Conservation (phyloP, 1,139 yeast genomes). For the Candida sanyaensis region DNA sequence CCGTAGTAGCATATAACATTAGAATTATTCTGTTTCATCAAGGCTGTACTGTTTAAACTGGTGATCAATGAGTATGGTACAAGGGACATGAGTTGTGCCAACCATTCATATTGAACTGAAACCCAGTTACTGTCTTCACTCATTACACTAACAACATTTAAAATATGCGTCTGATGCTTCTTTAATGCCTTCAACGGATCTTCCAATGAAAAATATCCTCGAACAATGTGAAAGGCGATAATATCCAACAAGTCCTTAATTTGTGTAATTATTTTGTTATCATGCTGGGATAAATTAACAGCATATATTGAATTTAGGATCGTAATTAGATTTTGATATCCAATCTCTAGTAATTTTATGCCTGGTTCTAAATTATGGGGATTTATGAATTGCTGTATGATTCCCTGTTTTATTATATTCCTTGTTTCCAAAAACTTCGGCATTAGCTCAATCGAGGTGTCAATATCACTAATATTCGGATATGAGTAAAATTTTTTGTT, state of each 20-base stretch:
- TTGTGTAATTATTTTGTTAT: constrained; percentile 28
- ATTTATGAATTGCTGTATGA: constrained; percentile 34
- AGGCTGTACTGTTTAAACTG: constrained; percentile 15
- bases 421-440: constrained; percentile 45
- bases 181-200: constrained; percentile 60
- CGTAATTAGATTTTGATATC: constrained; percentile 35
- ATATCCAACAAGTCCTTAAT: constrained; percentile 56
- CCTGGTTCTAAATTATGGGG: constrained; percentile 38
- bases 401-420: constrained; percentile 39
- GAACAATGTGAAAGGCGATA: constrained; percentile 61
- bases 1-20: constrained; percentile 28
- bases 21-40: constrained; percentile 12
- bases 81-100: constrained; percentile 54
- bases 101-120: constrained; percentile 50
- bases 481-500: constrained; percentile 39
- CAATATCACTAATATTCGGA: constrained; percentile 26
- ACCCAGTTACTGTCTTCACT: constrained; percentile 35
- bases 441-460: constrained; percentile 33
- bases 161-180: constrained; percentile 65
- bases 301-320: constrained; percentile 20
- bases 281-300: constrained; percentile 27
- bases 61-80: constrained; percentile 48
- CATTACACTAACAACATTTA: constrained; percentile 31
- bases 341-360: constrained; percentile 30
- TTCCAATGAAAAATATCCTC: constrained; percentile 62